phyloP scores from a whole-genome alignment of 495 filamentous ascomycete genomes.

The Filosporella fistucella region DNA sequence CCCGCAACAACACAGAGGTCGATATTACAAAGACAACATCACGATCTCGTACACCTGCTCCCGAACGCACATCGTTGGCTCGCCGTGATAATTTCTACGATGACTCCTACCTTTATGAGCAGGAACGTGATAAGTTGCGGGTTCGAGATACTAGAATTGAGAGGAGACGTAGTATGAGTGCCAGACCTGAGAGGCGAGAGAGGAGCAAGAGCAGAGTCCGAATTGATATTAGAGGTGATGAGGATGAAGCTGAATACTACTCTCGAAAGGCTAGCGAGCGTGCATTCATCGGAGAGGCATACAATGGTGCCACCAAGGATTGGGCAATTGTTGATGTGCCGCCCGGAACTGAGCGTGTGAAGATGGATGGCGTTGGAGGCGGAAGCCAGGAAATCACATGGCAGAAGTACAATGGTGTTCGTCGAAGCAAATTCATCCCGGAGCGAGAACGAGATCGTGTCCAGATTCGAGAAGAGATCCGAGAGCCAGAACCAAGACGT shows the following conservation, averaged over 20 bases:
- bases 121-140: slow-evolving; percentile 39
- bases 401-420: slow-evolving; percentile 71
- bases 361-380: slow-evolving; percentile 69
- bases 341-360: slow-evolving; percentile 69
- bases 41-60: slow-evolving; percentile 14
- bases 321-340: slow-evolving; percentile 79
- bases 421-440: slow-evolving; percentile 62
- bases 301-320: slow-evolving; percentile 61
- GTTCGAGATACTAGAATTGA: slow-evolving; percentile 27
- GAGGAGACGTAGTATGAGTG: slow-evolving; percentile 17
- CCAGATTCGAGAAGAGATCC: slow-evolving; percentile 13
- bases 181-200: slow-evolving; percentile 8
- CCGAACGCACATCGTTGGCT: slow-evolving; percentile 25
- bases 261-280: slow-evolving; percentile 53
- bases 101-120: slow-evolving; percentile 56
- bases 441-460: slow-evolving; percentile 32
- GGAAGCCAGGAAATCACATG: slow-evolving; percentile 65
- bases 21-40: slow-evolving; percentile 30
- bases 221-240: slow-evolving; percentile 34
- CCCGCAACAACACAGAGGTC: slow-evolving; percentile 38
- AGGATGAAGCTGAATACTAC: slow-evolving; percentile 63
- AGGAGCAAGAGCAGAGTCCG: slow-evolving; percentile 8
- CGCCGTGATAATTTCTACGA: slow-evolving; percentile 42
- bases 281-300: slow-evolving; percentile 61
- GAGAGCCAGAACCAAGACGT: not conserved